Evolutionary conservation across 331 rosid genomes (phyloP).

Genomic region (Cydonia oblonga): DNA sequence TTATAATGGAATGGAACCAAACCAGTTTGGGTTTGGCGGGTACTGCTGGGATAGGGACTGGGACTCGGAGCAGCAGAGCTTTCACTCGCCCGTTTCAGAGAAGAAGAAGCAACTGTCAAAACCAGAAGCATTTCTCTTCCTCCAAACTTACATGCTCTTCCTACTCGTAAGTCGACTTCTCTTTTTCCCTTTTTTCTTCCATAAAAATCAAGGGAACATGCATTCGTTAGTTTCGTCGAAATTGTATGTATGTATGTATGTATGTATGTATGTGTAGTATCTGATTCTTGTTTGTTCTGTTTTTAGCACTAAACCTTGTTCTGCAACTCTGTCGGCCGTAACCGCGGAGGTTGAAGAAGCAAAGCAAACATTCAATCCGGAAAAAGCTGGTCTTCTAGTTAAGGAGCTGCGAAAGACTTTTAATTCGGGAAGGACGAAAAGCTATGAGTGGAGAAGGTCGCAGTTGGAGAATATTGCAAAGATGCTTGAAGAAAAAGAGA

Average conservation of each 20-base stretch:
- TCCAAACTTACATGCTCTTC: constrained; percentile 3
- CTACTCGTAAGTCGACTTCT: background rate
- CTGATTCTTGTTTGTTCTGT: background rate
- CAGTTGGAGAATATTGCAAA: constrained; percentile 47
- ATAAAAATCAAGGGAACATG: background rate
- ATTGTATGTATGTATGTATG: background rate
- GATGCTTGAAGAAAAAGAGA: constrained; percentile 60
- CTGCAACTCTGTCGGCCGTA: constrained; percentile 30
- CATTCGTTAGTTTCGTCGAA: background rate
- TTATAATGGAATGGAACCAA: too few species aligned
- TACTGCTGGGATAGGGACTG: background rate
- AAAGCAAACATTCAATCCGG: constrained; percentile 29
- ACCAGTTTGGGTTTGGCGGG: background rate
- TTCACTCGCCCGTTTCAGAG: background rate
- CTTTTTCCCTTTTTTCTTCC: background rate
- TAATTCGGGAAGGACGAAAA: constrained; percentile 52
- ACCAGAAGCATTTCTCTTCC: background rate
- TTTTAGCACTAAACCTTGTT: constrained; percentile 26
- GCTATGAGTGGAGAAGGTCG: constrained; percentile 62
- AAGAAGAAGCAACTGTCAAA: background rate
- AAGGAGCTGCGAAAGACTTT: constrained; percentile 43
- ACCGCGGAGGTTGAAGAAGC: constrained; percentile 28
- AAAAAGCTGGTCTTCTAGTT: constrained; percentile 32
- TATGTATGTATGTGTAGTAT: background rate
- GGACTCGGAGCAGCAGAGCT: background rate